phyloP scores from a whole-genome alignment of 164 flowering plant species.

The Taxillus chinensis region DNA sequence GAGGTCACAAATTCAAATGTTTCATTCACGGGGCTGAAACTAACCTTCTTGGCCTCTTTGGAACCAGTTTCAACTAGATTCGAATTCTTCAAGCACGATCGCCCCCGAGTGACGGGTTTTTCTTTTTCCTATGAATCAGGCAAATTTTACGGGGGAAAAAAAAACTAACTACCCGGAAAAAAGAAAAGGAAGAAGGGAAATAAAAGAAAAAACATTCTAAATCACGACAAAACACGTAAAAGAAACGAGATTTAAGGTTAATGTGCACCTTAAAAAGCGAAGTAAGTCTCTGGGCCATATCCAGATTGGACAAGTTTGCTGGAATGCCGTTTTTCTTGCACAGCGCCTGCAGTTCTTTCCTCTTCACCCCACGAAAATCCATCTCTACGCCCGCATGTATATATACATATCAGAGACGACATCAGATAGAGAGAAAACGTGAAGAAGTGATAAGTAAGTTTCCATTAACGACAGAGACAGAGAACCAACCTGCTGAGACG shows the following conservation, averaged over 20 bases:
- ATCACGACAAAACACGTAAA: background rate
- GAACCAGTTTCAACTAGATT: constrained; percentile 15
- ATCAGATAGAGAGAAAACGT: background rate
- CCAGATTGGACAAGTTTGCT: constrained; percentile 44
- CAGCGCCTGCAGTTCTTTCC: constrained; percentile 44
- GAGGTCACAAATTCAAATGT: constrained; percentile 11
- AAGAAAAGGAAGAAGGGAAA: background rate
- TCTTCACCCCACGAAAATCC: constrained; percentile 44
- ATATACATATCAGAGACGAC: background rate
- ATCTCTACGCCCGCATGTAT: constrained; percentile 12
- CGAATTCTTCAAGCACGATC: constrained; percentile 16
- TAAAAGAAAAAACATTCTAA: background rate
- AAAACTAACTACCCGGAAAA: background rate
- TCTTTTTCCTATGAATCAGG: constrained; percentile 11
- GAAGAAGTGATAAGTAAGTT: background rate
- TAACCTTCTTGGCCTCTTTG: constrained; percentile 31
- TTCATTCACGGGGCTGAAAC: constrained; percentile 35
- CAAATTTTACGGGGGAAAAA: background rate
- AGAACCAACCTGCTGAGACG: no score
- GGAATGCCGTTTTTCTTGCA: constrained; percentile 55
- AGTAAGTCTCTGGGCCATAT: constrained; percentile 42
- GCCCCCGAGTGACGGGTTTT: constrained; percentile 5
- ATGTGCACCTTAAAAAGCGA: constrained; percentile 31
- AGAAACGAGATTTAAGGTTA: background rate
- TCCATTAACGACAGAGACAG: no score